Evolutionary conservation across 2,329 filamentous ascomycete genomes (phyloP).

Genomic region (Graphium sp.): DNA sequence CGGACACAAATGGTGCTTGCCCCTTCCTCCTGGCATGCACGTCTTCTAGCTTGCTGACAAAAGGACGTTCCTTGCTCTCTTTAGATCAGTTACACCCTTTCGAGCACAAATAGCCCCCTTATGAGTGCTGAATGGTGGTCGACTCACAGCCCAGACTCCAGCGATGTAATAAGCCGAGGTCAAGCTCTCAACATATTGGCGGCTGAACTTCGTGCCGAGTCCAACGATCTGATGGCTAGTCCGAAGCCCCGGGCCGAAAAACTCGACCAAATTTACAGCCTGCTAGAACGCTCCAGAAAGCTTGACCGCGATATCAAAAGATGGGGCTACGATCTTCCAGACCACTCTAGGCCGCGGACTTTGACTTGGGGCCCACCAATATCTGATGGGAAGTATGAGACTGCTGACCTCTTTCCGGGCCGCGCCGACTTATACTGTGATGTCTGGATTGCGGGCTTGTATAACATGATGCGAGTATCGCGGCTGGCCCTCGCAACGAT

Average conservation of each 20-base stretch:
- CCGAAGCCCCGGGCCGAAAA: constrained; percentile 30
- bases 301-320: constrained; percentile 31
- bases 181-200: constrained; percentile 35
- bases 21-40: too few relatives aligned
- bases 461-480: constrained; percentile 36
- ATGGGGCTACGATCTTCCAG: constrained; percentile 33
- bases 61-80: too few relatives aligned
- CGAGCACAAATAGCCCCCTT: constrained; percentile 29
- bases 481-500: constrained; percentile 37
- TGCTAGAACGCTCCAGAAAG: too few relatives aligned
- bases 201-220: constrained; percentile 36
- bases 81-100: constrained; percentile 41
- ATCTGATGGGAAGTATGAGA: constrained; percentile 30
- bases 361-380: constrained; percentile 40
- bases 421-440: constrained; percentile 42
- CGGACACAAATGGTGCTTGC: constrained; percentile 39
- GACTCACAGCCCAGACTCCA: constrained; percentile 28
- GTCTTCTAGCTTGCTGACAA: constrained; percentile 1
- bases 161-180: too few relatives aligned
- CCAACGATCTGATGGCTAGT: constrained; percentile 29
- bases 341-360: constrained; percentile 30
- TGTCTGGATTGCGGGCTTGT: constrained; percentile 38
- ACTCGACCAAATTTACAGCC: too few relatives aligned
- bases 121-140: constrained; percentile 46
- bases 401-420: constrained; percentile 41